phyloP scores from a whole-genome alignment of 2,329 filamentous ascomycete genomes.

The Cordyceps pruinosa region DNA sequence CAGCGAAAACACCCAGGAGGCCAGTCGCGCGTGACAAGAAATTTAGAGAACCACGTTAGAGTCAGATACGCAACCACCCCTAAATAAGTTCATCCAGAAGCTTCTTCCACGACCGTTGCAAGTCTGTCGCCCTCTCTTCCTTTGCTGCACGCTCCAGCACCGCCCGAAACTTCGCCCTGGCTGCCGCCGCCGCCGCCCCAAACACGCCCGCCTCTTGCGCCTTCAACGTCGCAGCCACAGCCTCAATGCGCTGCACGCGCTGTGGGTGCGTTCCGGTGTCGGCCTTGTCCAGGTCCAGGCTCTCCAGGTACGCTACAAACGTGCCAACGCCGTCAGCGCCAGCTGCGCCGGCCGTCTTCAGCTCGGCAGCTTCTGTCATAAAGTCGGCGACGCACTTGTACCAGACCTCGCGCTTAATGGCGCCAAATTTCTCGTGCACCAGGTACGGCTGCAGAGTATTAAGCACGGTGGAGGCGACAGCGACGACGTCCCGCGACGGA shows the following conservation, averaged over 20 bases:
- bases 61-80: neutral
- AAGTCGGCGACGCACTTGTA: slow-evolving; percentile 44
- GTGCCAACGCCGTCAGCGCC: slow-evolving; percentile 15
- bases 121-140: slow-evolving; percentile 38
- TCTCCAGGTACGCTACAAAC: slow-evolving; percentile 34
- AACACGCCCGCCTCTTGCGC: slow-evolving; percentile 39
- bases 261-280: slow-evolving; percentile 47
- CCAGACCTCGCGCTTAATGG: slow-evolving; percentile 44
- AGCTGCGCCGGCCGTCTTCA: slow-evolving; percentile 17
- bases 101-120: slow-evolving; percentile 36
- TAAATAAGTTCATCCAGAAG: slow-evolving; percentile 25
- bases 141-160: slow-evolving; percentile 29
- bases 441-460: slow-evolving; percentile 36
- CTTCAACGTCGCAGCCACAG: slow-evolving; percentile 34
- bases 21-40: no score
- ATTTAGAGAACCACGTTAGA: no score
- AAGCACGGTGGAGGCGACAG: slow-evolving; percentile 34
- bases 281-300: slow-evolving; percentile 39
- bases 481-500: slow-evolving; percentile 29
- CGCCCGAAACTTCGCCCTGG: slow-evolving; percentile 23
- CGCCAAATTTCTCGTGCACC: slow-evolving; percentile 29
- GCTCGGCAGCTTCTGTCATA: slow-evolving; percentile 33
- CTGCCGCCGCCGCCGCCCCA: slow-evolving; percentile 23
- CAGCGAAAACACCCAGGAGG: neutral
- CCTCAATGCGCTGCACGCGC: slow-evolving; percentile 40